Base-by-base conservation (phyloP, 345 rosid species). In the Acer yangbiense region DNA sequence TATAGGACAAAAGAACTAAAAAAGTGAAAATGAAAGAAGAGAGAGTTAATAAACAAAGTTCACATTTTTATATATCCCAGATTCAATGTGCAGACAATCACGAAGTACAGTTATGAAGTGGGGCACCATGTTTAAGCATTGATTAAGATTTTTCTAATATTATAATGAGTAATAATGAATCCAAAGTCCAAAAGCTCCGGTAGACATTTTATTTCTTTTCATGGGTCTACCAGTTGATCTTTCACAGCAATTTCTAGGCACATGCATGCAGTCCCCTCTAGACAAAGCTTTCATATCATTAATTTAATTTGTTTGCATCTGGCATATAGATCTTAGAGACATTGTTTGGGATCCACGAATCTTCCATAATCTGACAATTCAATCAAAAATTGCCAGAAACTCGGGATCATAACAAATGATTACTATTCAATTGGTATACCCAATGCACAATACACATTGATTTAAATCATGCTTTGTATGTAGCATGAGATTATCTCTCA, bases 251-350 rank as follows among this genome's bases (percentile, higher is more conserved):
- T 68, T 69, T 67, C 69, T 35, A 43, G 55, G 55, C 77, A 83
- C 73, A 79, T 83, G 80, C 73, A 79, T 79, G 80, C 58, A 76
- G 62, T 76, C 41, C 71, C 55, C 6, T 41, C 16, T 14, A 32
- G 71, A 17, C 71, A 71, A 73, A 41, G 39, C 50, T 46, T 72
- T 52, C 25, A n/a, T 72, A 78, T 73, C 52, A 84, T 86, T 78
- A n/a, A 79, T 60, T 54, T 62, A 63, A 71, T 70, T 78, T 74
- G 77, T 78, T 69, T 79, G 69, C 57, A 77, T 82, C 74, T 75
- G 65, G 69, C 64, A 50, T 25, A 9, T 64, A 57, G 75, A 76
- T 39, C 73, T 20, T 17, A 75, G 23, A 9, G 9, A 66, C 71
- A 9, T 10, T 39, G 67, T 65, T 63, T 67, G 68, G 76, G 67